These are phyloP conservation scores for Kickxella alabastrina DNA, from an alignment of 192 early-diverging fungal species.

Conservation along the genomic window DNA sequence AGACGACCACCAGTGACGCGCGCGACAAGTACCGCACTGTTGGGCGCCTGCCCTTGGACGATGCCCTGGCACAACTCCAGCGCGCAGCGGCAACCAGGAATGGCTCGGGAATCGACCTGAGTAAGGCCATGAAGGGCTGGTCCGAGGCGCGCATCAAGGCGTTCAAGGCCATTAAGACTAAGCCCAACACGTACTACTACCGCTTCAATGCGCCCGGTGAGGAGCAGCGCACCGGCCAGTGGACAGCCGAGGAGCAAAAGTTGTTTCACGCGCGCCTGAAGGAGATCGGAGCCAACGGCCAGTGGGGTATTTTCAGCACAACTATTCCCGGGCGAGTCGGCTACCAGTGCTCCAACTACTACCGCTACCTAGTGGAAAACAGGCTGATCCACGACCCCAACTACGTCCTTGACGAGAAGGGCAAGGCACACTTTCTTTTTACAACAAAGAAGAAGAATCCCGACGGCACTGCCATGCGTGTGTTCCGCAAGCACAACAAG, in stretches of 20 bases:
- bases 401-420: slow-evolving; percentile 86
- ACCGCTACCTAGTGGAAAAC: slow-evolving; percentile 83
- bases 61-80: slow-evolving; percentile 83
- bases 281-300: slow-evolving; percentile 90
- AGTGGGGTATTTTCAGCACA: slow-evolving; percentile 98
- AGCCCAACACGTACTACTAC: slow-evolving; percentile 97
- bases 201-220: slow-evolving; percentile 96
- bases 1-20: slow-evolving; percentile 72
- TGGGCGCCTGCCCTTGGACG: slow-evolving; percentile 77
- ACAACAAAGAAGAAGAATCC: slow-evolving; percentile 75
- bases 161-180: slow-evolving; percentile 88
- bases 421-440: slow-evolving; percentile 88
- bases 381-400: slow-evolving; percentile 86
- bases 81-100: slow-evolving; percentile 44
- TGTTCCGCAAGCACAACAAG: slow-evolving; percentile 77
- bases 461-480: slow-evolving; percentile 73
- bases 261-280: slow-evolving; percentile 79
- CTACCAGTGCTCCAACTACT: slow-evolving; percentile 98
- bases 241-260: slow-evolving; percentile 83
- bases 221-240: slow-evolving; percentile 86
- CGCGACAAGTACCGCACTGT: slow-evolving; percentile 71
- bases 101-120: slow-evolving; percentile 69
- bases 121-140: slow-evolving; percentile 95
- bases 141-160: slow-evolving; percentile 89
- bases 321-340: slow-evolving; percentile 92